Evolutionary conservation across 1,284 basidiomycete genomes (phyloP).

Genomic region (Cystobasidiaceae sp.): DNA sequence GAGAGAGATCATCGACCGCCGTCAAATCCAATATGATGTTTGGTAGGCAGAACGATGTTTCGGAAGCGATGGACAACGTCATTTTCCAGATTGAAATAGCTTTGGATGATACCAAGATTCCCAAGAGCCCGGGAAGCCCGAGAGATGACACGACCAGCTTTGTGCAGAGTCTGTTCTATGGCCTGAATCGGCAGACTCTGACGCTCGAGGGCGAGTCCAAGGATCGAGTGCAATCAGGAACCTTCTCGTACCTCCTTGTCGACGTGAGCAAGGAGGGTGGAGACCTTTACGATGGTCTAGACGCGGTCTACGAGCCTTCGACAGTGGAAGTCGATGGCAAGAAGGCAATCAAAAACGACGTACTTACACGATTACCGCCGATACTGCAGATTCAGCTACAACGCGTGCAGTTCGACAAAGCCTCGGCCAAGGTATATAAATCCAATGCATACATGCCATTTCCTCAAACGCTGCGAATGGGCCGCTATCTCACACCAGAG

Average conservation of each 20-base stretch:
- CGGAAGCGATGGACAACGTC: conserved; percentile 98
- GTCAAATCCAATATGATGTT: conserved; percentile 29
- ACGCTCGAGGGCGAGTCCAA: conserved; percentile 46
- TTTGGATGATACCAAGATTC: conserved; percentile 54
- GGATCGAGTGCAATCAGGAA: conserved; percentile 63
- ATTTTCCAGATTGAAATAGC: conserved; percentile 97
- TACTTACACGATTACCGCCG: conserved; percentile 78
- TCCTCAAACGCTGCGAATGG: conserved; percentile 77
- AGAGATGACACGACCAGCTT: conserved; percentile 12
- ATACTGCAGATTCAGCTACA: conserved; percentile 92
- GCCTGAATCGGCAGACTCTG: conserved; percentile 73
- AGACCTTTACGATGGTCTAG: conserved; percentile 90
- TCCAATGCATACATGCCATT: conserved; percentile 93
- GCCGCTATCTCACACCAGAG: conserved; percentile 72
- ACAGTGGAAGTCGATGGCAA: conserved; percentile 77
- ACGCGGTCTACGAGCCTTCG: conserved; percentile 82
- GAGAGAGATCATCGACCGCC: conserved; percentile 40
- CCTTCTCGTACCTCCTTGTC: conserved; percentile 89
- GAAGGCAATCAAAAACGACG: conserved; percentile 80
- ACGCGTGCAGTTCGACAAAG: conserved; percentile 94
- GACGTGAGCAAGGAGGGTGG: conserved; percentile 78
- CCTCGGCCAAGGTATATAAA: conserved; percentile 82
- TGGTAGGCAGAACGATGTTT: conserved; percentile 95
- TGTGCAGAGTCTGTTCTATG: conserved; percentile 70
- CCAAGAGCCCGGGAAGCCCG: too few relatives aligned